Evolutionary conservation across 116 monocot genomes (phyloP).

Genomic region (Posidonia oceanica): DNA sequence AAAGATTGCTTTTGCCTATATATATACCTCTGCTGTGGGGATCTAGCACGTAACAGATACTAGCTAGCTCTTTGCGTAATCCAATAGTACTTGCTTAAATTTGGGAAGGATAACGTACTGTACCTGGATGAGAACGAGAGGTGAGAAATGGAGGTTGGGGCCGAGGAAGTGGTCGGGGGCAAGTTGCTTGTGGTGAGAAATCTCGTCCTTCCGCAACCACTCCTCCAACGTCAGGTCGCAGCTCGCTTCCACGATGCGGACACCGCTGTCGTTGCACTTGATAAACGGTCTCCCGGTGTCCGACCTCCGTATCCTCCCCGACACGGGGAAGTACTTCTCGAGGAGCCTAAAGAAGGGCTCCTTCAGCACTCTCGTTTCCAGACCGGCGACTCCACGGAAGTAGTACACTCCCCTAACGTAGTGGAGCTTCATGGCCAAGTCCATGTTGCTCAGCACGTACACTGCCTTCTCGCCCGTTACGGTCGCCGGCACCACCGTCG

Average conservation of each 20-base stretch:
- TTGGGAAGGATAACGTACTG: too few species aligned
- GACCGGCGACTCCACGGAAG: conserved; percentile 20
- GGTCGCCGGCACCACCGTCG: conserved; percentile 61
- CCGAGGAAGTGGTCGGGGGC: conserved; percentile 33
- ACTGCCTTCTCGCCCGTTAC: conserved; percentile 29
- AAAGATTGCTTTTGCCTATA: too few species aligned
- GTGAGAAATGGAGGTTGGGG: conserved; percentile 56
- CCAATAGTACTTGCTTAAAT: too few species aligned
- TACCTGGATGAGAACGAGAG: conserved; percentile 35
- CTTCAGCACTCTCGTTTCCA: conserved; percentile 25
- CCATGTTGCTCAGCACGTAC: conserved; percentile 34
- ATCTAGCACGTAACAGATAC: too few species aligned
- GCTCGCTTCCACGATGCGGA: conserved; percentile 65
- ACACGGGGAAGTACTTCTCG: conserved; percentile 19
- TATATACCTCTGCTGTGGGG: too few species aligned
- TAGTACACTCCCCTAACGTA: conserved; percentile 55
- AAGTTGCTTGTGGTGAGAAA: not conserved
- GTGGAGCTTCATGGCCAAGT: conserved; percentile 71
- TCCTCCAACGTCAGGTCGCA: conserved; percentile 36
- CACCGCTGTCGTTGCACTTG: conserved; percentile 86
- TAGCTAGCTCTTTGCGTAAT: too few species aligned
- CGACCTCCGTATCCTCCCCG: conserved; percentile 44
- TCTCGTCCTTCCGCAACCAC: conserved; percentile 22
- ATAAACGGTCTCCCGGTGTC: conserved; percentile 38
- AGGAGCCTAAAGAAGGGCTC: conserved; percentile 61